A percentile compares a stretch with the other conserved stretches of the same genome.
Evolutionary conservation across 192 early-diverging fungal species (phyloP).

Genomic region (Radiomyces spectabilis): DNA sequence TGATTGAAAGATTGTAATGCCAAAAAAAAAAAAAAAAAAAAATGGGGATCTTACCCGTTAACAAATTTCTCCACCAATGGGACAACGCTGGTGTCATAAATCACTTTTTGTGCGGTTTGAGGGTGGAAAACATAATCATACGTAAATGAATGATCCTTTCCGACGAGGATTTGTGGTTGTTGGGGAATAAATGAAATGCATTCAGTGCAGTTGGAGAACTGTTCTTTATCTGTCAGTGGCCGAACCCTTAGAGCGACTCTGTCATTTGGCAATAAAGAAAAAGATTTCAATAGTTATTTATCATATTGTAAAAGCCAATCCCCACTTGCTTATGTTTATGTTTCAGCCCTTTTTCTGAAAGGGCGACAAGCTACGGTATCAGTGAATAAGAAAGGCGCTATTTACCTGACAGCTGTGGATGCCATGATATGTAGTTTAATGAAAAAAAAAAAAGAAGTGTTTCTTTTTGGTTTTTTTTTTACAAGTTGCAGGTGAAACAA

Average conservation of each 20-base stretch:
- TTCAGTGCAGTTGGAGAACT: conserved; percentile 50
- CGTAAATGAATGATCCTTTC: conserved; percentile 54
- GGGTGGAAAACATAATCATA: conserved; percentile 62
- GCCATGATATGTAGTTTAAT: too few species aligned
- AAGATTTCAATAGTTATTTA: too few species aligned
- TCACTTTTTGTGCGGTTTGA: conserved; percentile 38
- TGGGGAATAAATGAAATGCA: conserved; percentile 48
- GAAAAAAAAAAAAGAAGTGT: too few species aligned
- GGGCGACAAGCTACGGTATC: too few species aligned
- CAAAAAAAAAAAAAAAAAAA: not conserved
- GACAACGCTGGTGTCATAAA: conserved; percentile 52
- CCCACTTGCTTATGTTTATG: too few species aligned
- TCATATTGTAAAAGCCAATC: too few species aligned
- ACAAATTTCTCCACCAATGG: conserved; percentile 61
- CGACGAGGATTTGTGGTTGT: conserved; percentile 55
- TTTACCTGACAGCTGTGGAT: too few species aligned
- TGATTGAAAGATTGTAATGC: conserved; percentile 2
- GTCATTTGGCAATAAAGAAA: too few species aligned
- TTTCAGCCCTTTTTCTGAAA: too few species aligned
- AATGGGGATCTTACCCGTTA: conserved; percentile 48
- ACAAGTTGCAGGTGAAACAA: too few species aligned
- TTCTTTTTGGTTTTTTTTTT: too few species aligned
- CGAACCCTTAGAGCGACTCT: conserved; percentile 75
- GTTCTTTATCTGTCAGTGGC: conserved; percentile 70
- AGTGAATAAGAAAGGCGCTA: too few species aligned